Evolutionary conservation across 2,329 filamentous ascomycete genomes (phyloP).

Genomic region (Albifimbria verrucaria): DNA sequence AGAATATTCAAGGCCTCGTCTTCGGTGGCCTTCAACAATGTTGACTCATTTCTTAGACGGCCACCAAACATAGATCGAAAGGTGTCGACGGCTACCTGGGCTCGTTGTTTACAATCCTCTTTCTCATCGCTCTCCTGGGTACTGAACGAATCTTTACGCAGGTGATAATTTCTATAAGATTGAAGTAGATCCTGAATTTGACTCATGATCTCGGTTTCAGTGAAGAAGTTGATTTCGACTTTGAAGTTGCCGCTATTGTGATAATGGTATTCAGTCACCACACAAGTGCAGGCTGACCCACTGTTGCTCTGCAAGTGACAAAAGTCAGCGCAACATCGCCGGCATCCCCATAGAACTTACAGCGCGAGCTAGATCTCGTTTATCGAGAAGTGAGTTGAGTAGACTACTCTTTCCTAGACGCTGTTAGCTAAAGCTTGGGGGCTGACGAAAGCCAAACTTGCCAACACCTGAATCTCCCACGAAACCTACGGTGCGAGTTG

Average conservation of each 20-base stretch:
- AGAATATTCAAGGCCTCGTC: constrained; percentile 16
- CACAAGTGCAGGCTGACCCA: constrained; percentile 44
- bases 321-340: not conserved
- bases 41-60: constrained; percentile 12
- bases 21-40: constrained; percentile 14
- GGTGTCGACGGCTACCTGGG: constrained; percentile 30
- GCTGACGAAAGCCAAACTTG: constrained; percentile 13
- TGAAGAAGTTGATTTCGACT: constrained; percentile 32
- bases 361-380: constrained; percentile 32
- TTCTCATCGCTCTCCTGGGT: constrained; percentile 19
- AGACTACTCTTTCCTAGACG: constrained; percentile 43
- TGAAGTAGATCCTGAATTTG: constrained; percentile 33
- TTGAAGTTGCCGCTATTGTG: constrained; percentile 27
- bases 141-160: constrained; percentile 16
- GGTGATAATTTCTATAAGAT: constrained; percentile 32
- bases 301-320: constrained; percentile 34
- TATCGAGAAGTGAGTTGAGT: constrained; percentile 45
- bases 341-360: constrained; percentile 26
- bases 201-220: constrained; percentile 21
- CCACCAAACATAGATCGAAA: constrained; percentile 34
- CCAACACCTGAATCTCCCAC: constrained; percentile 47
- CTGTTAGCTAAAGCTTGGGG: not conserved
- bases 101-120: constrained; percentile 16
- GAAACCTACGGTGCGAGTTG: constrained; percentile 40
- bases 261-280: constrained; percentile 43